Percentiles rank a stretch among this genome's conserved stretches.
Evolutionary conservation across 805 yeast species (phyloP).

Genomic region (Starmerella sp.): DNA sequence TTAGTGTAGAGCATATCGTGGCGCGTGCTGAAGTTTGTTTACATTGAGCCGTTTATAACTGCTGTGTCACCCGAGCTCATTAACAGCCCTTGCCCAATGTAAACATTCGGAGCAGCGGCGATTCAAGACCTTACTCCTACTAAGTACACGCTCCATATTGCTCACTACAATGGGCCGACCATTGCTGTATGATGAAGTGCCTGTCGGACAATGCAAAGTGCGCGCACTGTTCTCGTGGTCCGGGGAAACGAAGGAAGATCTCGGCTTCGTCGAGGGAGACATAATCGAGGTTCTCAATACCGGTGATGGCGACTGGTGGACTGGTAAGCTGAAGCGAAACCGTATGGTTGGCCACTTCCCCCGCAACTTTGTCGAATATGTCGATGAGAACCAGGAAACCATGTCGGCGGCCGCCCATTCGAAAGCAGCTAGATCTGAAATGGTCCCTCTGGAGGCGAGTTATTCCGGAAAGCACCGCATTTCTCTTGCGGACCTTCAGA

Average conservation of each 20-base stretch:
- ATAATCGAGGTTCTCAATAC: slow-evolving; percentile 67
- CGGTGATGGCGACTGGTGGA: slow-evolving; percentile 90
- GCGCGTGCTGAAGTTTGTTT: background rate
- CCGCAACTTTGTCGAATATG: slow-evolving; percentile 63
- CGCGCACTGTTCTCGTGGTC: slow-evolving; percentile 88
- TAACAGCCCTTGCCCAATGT: background rate
- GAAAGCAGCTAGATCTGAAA: background rate
- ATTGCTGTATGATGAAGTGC: slow-evolving; percentile 19
- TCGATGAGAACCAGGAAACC: slow-evolving; percentile 24
- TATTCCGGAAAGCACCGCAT: slow-evolving; percentile 1
- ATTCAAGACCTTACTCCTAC: background rate
- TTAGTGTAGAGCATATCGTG: too few species aligned
- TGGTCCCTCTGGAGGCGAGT: background rate
- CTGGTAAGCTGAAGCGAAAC: slow-evolving; percentile 69
- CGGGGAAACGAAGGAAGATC: slow-evolving; percentile 77
- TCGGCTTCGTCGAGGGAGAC: slow-evolving; percentile 92
- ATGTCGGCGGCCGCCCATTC: slow-evolving; percentile 17
- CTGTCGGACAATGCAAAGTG: slow-evolving; percentile 51
- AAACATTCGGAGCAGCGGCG: background rate
- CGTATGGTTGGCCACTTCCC: slow-evolving; percentile 81
- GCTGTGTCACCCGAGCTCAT: background rate
- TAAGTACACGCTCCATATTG: background rate
- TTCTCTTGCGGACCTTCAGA: slow-evolving; percentile 14
- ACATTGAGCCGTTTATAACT: background rate
- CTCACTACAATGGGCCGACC: slow-evolving; percentile 13